Conservation (phyloP, 305 asterid genomes). For the Fraxinus paxiana region DNA sequence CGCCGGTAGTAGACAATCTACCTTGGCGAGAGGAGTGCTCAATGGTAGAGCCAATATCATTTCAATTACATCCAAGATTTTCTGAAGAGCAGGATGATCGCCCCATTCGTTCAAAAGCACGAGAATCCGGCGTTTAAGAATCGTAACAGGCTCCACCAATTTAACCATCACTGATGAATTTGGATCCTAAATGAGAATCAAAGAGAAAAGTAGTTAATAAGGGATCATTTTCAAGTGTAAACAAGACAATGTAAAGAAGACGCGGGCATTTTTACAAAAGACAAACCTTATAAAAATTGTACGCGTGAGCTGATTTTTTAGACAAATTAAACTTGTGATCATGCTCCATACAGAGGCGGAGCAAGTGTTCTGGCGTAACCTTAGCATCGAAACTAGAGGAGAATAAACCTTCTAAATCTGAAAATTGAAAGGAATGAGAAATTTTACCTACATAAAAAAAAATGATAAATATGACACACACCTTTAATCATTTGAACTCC, state of each 20-base stretch:
- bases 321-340: constrained; percentile 43
- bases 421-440: constrained; percentile 10
- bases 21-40: constrained; percentile 85
- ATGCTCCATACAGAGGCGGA: constrained; percentile 82
- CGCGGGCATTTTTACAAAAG: background rate
- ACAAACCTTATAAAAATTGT: constrained; percentile 78
- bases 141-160: constrained; percentile 69
- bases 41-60: constrained; percentile 81
- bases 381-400: constrained; percentile 66
- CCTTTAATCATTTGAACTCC: constrained; percentile 63
- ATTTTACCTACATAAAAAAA: constrained; percentile 10
- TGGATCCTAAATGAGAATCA: constrained; percentile 47
- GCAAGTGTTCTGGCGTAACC: constrained; percentile 78
- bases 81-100: constrained; percentile 63
- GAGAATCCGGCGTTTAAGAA: constrained; percentile 50
- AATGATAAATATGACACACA: constrained; percentile 6
- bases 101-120: constrained; percentile 63
- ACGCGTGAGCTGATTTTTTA: constrained; percentile 37
- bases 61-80: constrained; percentile 62
- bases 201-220: constrained; percentile 13
- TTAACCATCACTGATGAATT: constrained; percentile 61
- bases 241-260: background rate
- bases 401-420: constrained; percentile 58
- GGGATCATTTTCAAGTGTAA: background rate
- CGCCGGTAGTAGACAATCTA: constrained; percentile 18